These are phyloP conservation scores for Heterobasidion annosum DNA, from an alignment of 1,284 basidiomycete species.

Conservation along the genomic window DNA sequence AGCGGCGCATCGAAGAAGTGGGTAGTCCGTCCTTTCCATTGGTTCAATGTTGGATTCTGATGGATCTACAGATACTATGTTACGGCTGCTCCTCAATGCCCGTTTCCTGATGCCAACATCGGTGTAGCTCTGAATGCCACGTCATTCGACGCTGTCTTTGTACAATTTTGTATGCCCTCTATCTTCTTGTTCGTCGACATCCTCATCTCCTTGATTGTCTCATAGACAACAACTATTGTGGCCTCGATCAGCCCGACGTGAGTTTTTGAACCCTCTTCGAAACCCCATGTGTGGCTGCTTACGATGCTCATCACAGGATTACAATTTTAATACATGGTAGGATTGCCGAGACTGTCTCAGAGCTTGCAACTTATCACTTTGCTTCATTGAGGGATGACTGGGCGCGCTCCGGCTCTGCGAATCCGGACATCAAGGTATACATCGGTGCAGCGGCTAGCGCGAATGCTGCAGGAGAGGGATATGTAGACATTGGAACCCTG, in stretches of 20 bases:
- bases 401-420: conserved; percentile 46
- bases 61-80: conserved; percentile 35
- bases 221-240: conserved; percentile 50
- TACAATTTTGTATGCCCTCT: conserved; percentile 39
- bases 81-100: conserved; percentile 51
- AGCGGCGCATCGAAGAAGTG: conserved; percentile 36
- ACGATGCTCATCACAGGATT: conserved; percentile 11
- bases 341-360: background rate
- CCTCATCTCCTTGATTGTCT: background rate
- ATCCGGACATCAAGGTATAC: conserved; percentile 48
- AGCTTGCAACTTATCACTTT: background rate
- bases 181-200: background rate
- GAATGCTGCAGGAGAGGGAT: conserved; percentile 39
- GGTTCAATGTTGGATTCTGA: background rate
- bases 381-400: conserved; percentile 40
- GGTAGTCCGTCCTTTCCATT: background rate
- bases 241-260: conserved; percentile 20
- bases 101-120: conserved; percentile 44
- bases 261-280: background rate
- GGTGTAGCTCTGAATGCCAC: conserved; percentile 41
- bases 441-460: conserved; percentile 47
- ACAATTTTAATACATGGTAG: conserved; percentile 37
- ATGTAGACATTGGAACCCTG: conserved; percentile 35
- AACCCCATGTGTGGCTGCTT: background rate
- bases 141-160: conserved; percentile 50